Conservation (phyloP, 352 stramenopile genomes). For the Peronospora farinosa region DNA sequence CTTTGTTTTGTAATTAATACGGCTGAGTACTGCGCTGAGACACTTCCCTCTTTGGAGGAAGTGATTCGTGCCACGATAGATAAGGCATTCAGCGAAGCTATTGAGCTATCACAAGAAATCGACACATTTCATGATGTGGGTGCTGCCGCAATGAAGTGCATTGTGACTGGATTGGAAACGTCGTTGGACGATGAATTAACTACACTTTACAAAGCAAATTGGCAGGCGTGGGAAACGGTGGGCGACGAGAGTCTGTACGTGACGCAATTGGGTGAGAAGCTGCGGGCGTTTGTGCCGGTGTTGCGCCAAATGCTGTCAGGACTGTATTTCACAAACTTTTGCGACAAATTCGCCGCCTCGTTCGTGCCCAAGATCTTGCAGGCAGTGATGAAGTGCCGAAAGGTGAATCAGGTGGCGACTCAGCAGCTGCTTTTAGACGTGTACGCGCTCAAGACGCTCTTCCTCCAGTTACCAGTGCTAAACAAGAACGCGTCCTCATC, state of each 20-base stretch:
- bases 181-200: slow-evolving; percentile 87
- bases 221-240: slow-evolving; percentile 90
- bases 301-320: slow-evolving; percentile 86
- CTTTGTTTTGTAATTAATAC: slow-evolving; percentile 98
- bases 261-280: slow-evolving; percentile 87
- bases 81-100: slow-evolving; percentile 86
- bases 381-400: slow-evolving; percentile 85
- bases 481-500: slow-evolving; percentile 43
- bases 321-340: slow-evolving; percentile 97
- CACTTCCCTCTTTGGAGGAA: slow-evolving; percentile 92
- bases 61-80: slow-evolving; percentile 95
- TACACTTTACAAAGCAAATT: slow-evolving; percentile 90
- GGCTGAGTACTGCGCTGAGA: slow-evolving; percentile 97
- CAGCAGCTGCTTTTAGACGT: slow-evolving; percentile 98
- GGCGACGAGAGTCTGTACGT: slow-evolving; percentile 96
- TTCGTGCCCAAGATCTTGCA: slow-evolving; percentile 90
- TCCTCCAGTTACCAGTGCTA: slow-evolving; percentile 91
- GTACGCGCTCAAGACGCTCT: slow-evolving; percentile 95
- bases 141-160: slow-evolving; percentile 90
- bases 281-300: slow-evolving; percentile 88
- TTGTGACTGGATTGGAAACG: slow-evolving; percentile 90
- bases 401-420: slow-evolving; percentile 94
- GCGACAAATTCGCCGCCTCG: slow-evolving; percentile 93
- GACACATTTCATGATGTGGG: slow-evolving; percentile 95
- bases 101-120: slow-evolving; percentile 91